These are phyloP conservation scores for Vitis hybrid DNA, from an alignment of 177 flowering plant species.

Conservation along the genomic window DNA sequence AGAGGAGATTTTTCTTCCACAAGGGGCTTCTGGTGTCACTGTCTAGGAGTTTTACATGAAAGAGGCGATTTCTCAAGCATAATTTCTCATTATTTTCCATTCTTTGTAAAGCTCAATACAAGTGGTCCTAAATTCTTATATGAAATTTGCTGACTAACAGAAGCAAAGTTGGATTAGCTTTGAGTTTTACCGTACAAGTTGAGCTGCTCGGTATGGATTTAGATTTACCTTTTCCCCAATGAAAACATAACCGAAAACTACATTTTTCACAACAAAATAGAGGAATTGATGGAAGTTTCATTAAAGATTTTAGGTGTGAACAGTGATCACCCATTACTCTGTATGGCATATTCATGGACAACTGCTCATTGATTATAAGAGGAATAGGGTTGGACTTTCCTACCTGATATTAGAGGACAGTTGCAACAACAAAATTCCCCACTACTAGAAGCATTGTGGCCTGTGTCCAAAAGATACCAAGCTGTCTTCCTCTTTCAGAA, in stretches of 20 bases:
- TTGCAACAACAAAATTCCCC: too few species aligned
- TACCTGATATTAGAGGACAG: too few species aligned
- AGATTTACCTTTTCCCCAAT: background rate
- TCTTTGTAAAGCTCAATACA: too few species aligned
- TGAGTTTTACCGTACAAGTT: too few species aligned
- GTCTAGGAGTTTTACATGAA: conserved; percentile 1
- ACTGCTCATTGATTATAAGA: background rate
- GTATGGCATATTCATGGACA: background rate
- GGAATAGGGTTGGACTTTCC: background rate
- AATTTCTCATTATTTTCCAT: background rate
- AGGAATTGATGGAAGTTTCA: background rate
- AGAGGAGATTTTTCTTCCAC: background rate
- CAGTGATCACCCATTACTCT: background rate
- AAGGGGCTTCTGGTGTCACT: background rate
- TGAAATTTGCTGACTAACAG: background rate
- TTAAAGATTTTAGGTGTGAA: conserved; percentile 6
- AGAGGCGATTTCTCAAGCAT: conserved; percentile 1
- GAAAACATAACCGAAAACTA: background rate
- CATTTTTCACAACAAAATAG: background rate
- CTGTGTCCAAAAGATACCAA: too few species aligned
- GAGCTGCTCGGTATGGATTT: too few species aligned
- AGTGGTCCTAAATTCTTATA: background rate
- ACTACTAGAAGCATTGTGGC: too few species aligned
- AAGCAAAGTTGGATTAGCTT: background rate
- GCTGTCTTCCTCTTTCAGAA: too few species aligned